Base-by-base conservation (phyloP, 2,329 filamentous ascomycete species). In the Penicillium sumatraense region DNA sequence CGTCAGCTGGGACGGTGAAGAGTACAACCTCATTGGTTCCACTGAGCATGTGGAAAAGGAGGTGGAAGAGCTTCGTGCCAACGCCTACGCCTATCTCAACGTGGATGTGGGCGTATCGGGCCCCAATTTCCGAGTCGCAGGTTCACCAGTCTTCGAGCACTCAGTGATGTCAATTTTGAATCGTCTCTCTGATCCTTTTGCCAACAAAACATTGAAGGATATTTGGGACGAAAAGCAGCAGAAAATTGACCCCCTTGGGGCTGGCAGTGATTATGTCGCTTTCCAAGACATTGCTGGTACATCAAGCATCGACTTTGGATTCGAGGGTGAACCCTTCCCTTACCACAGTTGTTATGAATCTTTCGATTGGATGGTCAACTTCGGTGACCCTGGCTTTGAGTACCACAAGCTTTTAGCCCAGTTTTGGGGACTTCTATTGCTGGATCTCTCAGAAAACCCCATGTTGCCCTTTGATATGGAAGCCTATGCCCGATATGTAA, bases 11-110 rank as follows among this genome's bases (percentile, higher is more conserved):
- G 95, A 99, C 72, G 95, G 86, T 3, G 89, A 89, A 64, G 91
- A 93, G 73, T 98, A 96, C 78, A 97, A 97, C 73, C 79, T 95
- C 42, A 90, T 96, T 54, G 95, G 95, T 8, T 96, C 91, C 10
- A 98, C 95, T 1, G 95, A 99, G 72, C 93, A 89, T 67, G 95
- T 99, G 42, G 95, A 99, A 76, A 88, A 89, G 44, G 88, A 93
- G 63, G 80, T 91, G 24, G 86, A 93, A 0, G 72, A 78, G 3
- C 81, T 99, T 6, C 88, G 90, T 38, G 78, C 83, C 16, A 83
- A 95, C 64, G 93, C 85, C 0, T 86, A 91, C 60, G 93, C 90
- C 9, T 99, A 99, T 68, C 81, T 99, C 61, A 99, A 99, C 68
- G 87, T 99, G 36, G 93, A 93, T 70, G 85, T 87, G 1, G 93